phyloP scores from a whole-genome alignment of 352 stramenopile species.

The Globisporangium cystogenes region DNA sequence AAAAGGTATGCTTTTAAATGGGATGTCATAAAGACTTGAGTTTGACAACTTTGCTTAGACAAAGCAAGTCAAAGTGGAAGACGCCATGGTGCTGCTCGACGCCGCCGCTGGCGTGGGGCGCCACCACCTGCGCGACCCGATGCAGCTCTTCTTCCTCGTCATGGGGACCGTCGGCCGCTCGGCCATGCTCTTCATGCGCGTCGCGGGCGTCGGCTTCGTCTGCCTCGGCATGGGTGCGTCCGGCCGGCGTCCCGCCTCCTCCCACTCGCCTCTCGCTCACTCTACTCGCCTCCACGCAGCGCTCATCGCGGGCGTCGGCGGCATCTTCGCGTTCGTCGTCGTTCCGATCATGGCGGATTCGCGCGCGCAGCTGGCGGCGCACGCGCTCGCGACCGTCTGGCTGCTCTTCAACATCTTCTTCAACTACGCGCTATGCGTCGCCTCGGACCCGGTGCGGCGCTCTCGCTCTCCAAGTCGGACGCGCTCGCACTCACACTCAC shows the following conservation, averaged over 20 bases:
- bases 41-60: too few species aligned
- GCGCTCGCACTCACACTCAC: too few species aligned
- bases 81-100: conserved; percentile 2
- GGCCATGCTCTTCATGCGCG: conserved; percentile 41
- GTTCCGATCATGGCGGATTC: conserved; percentile 41
- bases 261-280: neutral
- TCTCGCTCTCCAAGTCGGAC: too few species aligned
- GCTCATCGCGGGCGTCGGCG: conserved; percentile 36
- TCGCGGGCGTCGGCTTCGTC: conserved; percentile 35
- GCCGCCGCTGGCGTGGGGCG: conserved; percentile 7
- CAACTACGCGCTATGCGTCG: conserved; percentile 66
- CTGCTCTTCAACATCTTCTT: conserved; percentile 68
- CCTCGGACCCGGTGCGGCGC: conserved; percentile 42
- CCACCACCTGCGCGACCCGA: conserved; percentile 49
- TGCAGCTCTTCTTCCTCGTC: conserved; percentile 38
- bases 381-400: conserved; percentile 23
- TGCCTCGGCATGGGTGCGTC: conserved; percentile 35
- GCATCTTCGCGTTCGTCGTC: conserved; percentile 43
- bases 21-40: too few species aligned
- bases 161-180: conserved; percentile 21
- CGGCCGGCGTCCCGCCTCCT: neutral
- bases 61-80: too few species aligned
- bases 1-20: too few species aligned
- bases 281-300: conserved; percentile 6
- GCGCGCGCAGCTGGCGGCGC: conserved; percentile 21